phyloP scores from a whole-genome alignment of 2,329 filamentous ascomycete genomes.

The Ascochyta lentis region DNA sequence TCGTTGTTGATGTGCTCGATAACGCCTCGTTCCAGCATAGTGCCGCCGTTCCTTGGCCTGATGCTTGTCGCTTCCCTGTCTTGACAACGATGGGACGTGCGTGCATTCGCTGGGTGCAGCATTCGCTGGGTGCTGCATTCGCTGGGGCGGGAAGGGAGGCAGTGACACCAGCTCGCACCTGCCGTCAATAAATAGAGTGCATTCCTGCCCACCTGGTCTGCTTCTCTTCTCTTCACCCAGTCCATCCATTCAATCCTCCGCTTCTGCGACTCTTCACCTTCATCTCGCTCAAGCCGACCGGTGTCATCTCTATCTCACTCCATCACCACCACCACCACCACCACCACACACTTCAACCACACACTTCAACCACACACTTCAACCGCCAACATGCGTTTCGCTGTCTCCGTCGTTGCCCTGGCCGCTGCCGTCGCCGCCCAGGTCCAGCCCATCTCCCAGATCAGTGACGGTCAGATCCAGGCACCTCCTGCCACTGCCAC shows the following conservation, averaged over 20 bases:
- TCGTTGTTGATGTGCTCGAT: not conserved
- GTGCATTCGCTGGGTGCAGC: not conserved
- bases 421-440: conserved; percentile 39
- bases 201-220: conserved; percentile 19
- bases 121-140: no score
- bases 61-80: conserved; percentile 16
- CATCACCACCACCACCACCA: not conserved
- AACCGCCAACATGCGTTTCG: conserved; percentile 43
- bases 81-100: conserved; percentile 7
- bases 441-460: conserved; percentile 47
- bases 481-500: conserved; percentile 23
- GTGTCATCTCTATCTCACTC: conserved; percentile 10
- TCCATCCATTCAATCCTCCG: not conserved
- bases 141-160: conserved; percentile 12
- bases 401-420: conserved; percentile 36
- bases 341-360: conserved; percentile 2
- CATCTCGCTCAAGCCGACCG: conserved; percentile 12
- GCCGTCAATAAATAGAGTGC: conserved; percentile 22
- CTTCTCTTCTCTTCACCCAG: conserved; percentile 10
- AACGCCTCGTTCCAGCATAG: not conserved
- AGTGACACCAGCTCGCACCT: conserved; percentile 14
- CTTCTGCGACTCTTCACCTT: not conserved
- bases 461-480: conserved; percentile 49
- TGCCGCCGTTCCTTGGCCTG: conserved; percentile 10
- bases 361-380: conserved; percentile 7